Evolutionary conservation across 208 protist genomes (phyloP).

Genomic region (Trypanosoma cruzi): DNA sequence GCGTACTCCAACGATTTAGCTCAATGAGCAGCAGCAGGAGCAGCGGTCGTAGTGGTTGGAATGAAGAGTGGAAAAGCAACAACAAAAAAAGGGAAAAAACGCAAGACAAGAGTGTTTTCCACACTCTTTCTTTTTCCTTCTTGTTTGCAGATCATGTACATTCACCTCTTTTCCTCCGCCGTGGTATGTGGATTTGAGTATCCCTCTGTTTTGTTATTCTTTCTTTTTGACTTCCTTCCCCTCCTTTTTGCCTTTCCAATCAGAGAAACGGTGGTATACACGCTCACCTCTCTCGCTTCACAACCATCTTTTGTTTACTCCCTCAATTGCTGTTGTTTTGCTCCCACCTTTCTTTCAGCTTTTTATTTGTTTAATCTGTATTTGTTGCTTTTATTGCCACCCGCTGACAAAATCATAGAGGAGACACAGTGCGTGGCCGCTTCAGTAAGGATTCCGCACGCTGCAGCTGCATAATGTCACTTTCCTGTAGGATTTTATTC

Average conservation of each 20-base stretch:
- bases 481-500: conserved; percentile 24
- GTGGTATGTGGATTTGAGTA: no score
- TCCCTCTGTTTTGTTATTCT: neutral
- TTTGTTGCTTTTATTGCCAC: neutral
- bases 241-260: neutral
- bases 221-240: no score
- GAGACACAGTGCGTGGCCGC: conserved; percentile 19
- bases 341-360: neutral
- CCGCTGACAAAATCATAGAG: neutral
- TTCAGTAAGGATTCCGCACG: conserved; percentile 33
- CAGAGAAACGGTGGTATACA: neutral
- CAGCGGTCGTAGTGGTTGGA: neutral
- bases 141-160: neutral
- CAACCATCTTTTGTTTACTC: neutral
- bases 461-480: conserved; percentile 42
- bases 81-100: neutral
- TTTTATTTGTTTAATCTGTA: neutral
- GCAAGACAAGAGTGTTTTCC: neutral
- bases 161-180: neutral
- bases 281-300: neutral
- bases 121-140: neutral
- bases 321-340: neutral
- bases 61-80: neutral
- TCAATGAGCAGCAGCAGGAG: neutral
- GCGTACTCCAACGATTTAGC: no score